Evolutionary conservation across 176 grass and related monocot genomes (phyloP), one percentile per base, ranked within the genome.

Genomic region (Thalia dealbata): DNA sequence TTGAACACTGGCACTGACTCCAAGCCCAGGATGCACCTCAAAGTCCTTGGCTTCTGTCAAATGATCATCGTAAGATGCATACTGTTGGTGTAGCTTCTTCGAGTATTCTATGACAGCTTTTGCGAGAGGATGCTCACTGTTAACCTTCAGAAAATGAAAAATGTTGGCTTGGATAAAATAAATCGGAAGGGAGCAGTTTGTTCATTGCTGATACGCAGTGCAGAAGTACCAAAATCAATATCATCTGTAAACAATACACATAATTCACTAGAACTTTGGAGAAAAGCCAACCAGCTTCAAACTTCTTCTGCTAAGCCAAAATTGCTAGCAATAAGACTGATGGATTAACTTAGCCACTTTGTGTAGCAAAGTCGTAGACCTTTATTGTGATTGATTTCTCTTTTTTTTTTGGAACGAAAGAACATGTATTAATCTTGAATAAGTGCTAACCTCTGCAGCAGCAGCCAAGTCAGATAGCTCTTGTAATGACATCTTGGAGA

Each of bases 81-180:
- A 99, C 78, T 85, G 90, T 52, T 88, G 78, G 69, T 80, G 84
- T 52, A 99, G 87, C 67, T 87, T 86, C 79, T 93, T 93, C 38
- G 85, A 79, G 69, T 99, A 74, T 69, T 91, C 83, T 60, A 99
- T 81, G 32, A 99, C 81, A 71, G 95, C 85, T 78, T 92, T 99
- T 77, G 95, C 86, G 77, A 99, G 60, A 76, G 95, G 95, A 80
- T 99, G 95, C 71, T 99, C 95, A 42, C 95, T 99, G 75, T 93
- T 99, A 64, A 72, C 85, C 95, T 99, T 74, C 32, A 58, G 41
- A 60, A 7, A 78, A 70, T 7, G 59, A 46, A 7, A 71, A 30
- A 76, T 50, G 52, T n/a, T 21, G 32, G 41, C 21, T 21, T 10
- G 18, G 30, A 21, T 16, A 19, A 67, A 41, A 28, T 35, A 35